Conservation (phyloP, 148 eudicot species). For the Cornus florida region DNA sequence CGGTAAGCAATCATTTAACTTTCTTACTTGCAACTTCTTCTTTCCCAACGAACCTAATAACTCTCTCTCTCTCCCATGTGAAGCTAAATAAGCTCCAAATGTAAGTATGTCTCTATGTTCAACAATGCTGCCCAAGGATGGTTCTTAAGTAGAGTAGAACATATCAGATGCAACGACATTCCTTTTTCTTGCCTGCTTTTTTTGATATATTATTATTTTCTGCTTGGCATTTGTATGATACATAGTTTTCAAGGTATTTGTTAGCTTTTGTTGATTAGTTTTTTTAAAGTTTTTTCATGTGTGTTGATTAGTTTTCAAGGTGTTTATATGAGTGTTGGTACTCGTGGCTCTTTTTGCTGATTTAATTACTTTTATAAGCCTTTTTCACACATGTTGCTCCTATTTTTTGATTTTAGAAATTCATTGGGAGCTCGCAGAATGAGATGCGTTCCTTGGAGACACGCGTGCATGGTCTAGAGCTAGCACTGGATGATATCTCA, state of each 20-base stretch:
- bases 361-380: neutral
- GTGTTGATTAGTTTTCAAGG: neutral
- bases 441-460: slow-evolving; percentile 80
- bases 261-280: no score
- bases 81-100: neutral
- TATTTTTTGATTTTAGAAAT: slow-evolving; percentile 45
- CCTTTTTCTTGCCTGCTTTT: no score
- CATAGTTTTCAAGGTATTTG: no score
- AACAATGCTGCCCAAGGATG: neutral
- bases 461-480: slow-evolving; percentile 88
- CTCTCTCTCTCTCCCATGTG: neutral
- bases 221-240: no score
- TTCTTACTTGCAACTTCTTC: neutral
- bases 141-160: no score
- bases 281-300: no score
- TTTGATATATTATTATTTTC: no score
- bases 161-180: no score
- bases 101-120: no score
- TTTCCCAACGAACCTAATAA: neutral
- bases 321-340: neutral
- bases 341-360: neutral
- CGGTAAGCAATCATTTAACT: slow-evolving; percentile 2
- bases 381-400: slow-evolving; percentile 10
- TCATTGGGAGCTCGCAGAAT: slow-evolving; percentile 81
- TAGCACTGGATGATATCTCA: slow-evolving; percentile 80